phyloP scores from a whole-genome alignment of 768 basidiomycete genomes.

The Rhodocollybia butyracea region DNA sequence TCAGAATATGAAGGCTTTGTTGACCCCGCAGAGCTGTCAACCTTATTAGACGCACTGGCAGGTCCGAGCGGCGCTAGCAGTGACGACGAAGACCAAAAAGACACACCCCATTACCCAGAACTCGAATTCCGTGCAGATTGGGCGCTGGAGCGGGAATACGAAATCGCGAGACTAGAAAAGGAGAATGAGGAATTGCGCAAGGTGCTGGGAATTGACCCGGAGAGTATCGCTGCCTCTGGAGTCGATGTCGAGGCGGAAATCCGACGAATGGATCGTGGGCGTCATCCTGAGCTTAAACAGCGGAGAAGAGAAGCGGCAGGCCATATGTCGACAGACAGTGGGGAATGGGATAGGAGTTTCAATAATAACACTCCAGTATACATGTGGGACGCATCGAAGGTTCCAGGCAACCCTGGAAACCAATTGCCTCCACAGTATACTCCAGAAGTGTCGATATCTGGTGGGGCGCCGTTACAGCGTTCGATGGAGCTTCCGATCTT shows the following conservation, averaged over 20 bases:
- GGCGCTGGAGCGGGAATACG: slow-evolving; percentile 83
- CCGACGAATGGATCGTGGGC: slow-evolving; percentile 39
- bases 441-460: background rate
- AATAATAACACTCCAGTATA: slow-evolving; percentile 1
- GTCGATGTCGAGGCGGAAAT: slow-evolving; percentile 49
- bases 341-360: slow-evolving; percentile 2
- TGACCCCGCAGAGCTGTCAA: slow-evolving; percentile 37
- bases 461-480: slow-evolving; percentile 37
- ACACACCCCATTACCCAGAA: slow-evolving; percentile 27
- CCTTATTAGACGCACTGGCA: slow-evolving; percentile 39
- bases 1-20: slow-evolving; percentile 44
- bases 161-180: slow-evolving; percentile 74
- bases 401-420: slow-evolving; percentile 13
- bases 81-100: slow-evolving; percentile 25
- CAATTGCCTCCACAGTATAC: slow-evolving; percentile 9
- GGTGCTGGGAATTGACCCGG: slow-evolving; percentile 71
- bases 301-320: slow-evolving; percentile 21
- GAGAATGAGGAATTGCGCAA: slow-evolving; percentile 82
- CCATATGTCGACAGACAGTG: slow-evolving; percentile 16
- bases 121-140: slow-evolving; percentile 64
- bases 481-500: slow-evolving; percentile 49
- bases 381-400: slow-evolving; percentile 19
- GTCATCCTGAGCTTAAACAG: slow-evolving; percentile 31
- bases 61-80: background rate
- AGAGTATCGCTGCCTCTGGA: slow-evolving; percentile 48